Percentiles rank a stretch among this genome's conserved stretches.
These are phyloP conservation scores for Austroboletus niveus DNA, from an alignment of 1,284 basidiomycete species.

Conservation along the genomic window DNA sequence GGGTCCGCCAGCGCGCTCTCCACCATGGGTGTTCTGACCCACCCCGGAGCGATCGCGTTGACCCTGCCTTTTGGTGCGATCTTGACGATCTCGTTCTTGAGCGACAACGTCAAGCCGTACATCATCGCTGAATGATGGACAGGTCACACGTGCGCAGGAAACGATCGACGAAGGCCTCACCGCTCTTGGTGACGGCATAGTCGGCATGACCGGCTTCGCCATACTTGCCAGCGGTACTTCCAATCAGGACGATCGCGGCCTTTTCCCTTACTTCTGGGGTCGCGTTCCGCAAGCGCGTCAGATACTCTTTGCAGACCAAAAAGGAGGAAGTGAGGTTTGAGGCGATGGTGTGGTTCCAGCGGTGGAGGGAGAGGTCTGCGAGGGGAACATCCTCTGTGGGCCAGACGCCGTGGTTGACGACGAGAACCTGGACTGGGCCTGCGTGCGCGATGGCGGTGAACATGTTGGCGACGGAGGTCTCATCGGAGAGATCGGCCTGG, in stretches of 20 bases:
- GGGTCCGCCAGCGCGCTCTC: conserved; percentile 46
- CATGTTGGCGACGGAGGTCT: conserved; percentile 48
- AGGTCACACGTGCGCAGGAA: conserved; percentile 9
- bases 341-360: conserved; percentile 63
- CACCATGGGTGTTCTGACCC: conserved; percentile 65
- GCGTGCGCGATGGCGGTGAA: conserved; percentile 38
- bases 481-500: conserved; percentile 59
- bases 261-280: conserved; percentile 44
- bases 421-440: conserved; percentile 52
- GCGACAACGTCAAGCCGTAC: conserved; percentile 65
- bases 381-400: conserved; percentile 47
- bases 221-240: conserved; percentile 71
- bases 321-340: conserved; percentile 71
- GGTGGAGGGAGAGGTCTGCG: conserved; percentile 57
- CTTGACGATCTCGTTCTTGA: conserved; percentile 81
- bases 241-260: conserved; percentile 62
- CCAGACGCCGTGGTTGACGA: conserved; percentile 69
- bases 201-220: conserved; percentile 70
- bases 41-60: conserved; percentile 73
- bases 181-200: conserved; percentile 59
- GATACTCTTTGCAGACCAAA: conserved; percentile 60
- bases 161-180: conserved; percentile 30
- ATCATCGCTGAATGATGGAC: conserved; percentile 53
- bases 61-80: conserved; percentile 69
- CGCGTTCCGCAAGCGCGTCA: conserved; percentile 47